Base-by-base conservation (phyloP, 306 rosid species). In the Lablab purpureus region DNA sequence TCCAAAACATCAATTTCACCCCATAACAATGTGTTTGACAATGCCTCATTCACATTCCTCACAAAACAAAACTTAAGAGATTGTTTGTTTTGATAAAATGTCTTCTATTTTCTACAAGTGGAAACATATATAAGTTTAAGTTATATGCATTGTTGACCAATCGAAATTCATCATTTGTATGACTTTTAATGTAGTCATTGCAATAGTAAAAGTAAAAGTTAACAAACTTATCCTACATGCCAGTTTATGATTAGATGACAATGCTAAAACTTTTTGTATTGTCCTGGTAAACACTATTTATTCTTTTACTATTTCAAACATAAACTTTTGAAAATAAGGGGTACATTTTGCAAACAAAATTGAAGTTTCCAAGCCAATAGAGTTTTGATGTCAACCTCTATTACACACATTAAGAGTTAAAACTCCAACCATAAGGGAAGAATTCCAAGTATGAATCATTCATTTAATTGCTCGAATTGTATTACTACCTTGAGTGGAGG, bases 401-500 rank as follows among this genome's bases (percentile, higher is more conserved):
- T 23, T 25, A 56, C 32, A 55, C 15, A 47, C 14, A 15, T 13
- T 47, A 14, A 0, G 18, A 47, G 7, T 47, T 9, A 9, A 40
- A 40, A 40, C 12, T 40, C 45, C 8, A 50, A 34, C 7, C 18
- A 8, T 7, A 50, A 7, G 22, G 18, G 18, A 56, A 23, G 66
- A 55, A 25, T 0, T 25, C 18, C 4, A 17, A 58, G 18, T 5
- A 25, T 10, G 66, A 2, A 27, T 59, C 19, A 59, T 14, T 56
- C 8, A 12, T 56, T 55, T 11, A 23, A 4, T 6, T 28, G 67
- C 12, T 5, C 3, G n/a, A 10, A 27, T 60, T 30, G 43, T 40
- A 62, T 62, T 30, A 62, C 67, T 30, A 62, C 67, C 67, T 62
- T 62, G 67, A 62, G 67, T 7, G 67, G 67, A 62, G 67, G 67